Evolutionary conservation across 306 rosid genomes (phyloP), one percentile per base, ranked within the genome.

Genomic region (Ormosia semicastrata): DNA sequence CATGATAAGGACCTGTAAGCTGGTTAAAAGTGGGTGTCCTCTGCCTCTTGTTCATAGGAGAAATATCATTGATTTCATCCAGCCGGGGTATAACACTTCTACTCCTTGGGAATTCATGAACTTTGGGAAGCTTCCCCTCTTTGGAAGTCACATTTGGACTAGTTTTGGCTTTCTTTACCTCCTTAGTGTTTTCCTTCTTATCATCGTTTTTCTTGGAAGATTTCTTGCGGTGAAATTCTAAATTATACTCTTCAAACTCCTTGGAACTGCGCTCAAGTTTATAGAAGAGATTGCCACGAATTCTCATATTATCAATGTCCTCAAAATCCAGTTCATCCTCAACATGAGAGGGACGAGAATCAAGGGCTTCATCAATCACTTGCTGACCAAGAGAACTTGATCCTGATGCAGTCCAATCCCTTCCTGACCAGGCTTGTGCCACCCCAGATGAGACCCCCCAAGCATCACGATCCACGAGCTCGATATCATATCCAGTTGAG

Each of bases 211-310:
- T 86, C 79, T 81, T 89, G 7, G 85, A 72, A 65, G 92, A 81
- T 79, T 93, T 93, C 91, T 85, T 92, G 8, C 89, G 46, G 71
- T 88, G 97, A 79, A 95, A 93, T 12, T 95, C 96, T 3, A 86
- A 79, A 64, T 71, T 92, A 74, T 90, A 92, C 87, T 95, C 99
- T 81, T 95, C 97, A 83, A 77, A 95, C 88, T 95, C 97, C 78
- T 88, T 90, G 75, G 98, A 92, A 74, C 89, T 86, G 1, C 88
- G 89, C 58, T 95, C 96, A 17, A 95, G 92, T 85, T 93, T 93
- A 69, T 75, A 95, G 65, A 93, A 92, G 29, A 93, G 89, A 76
- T 64, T 88, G 5, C 96, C 96, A 0, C 81, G 92, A 57, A 93
- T 65, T 79, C 97, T 92, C 94, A 93, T 85, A 39, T 85, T 87